Evolutionary conservation across 176 grass and related monocot genomes (phyloP).

Genomic region (Ananas comosus): DNA sequence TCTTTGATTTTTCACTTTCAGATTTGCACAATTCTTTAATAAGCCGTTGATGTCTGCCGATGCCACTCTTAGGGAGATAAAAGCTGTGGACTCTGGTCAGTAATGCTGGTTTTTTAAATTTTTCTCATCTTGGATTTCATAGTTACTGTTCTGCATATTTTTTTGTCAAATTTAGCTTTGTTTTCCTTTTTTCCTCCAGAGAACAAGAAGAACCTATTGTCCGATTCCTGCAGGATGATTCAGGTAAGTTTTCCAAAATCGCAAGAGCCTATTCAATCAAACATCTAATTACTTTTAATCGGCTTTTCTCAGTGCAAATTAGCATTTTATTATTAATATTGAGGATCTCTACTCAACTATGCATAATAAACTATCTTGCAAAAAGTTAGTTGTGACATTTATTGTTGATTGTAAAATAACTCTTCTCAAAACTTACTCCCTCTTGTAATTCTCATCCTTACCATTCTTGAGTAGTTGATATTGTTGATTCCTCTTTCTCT

Average conservation of each 20-base stretch:
- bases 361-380: no score
- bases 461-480: no score
- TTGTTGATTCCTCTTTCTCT: no score
- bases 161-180: background rate
- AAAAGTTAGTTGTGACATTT: no score
- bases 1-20: conserved; percentile 11
- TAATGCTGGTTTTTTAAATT: conserved; percentile 4
- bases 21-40: conserved; percentile 97
- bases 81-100: conserved; percentile 90
- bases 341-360: no score
- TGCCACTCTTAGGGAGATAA: conserved; percentile 89
- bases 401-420: no score
- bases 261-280: no score
- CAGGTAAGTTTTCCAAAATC: conserved; percentile 36
- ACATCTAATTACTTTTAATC: no score
- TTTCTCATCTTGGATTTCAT: background rate
- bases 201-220: conserved; percentile 90
- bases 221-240: conserved; percentile 69
- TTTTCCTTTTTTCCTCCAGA: conserved; percentile 27
- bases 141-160: background rate
- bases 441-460: no score
- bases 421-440: no score
- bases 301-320: no score
- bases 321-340: no score
- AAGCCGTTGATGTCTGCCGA: conserved; percentile 90